Conservation (phyloP, 805 yeast genomes). For the Saccharomycopsis amapae region DNA sequence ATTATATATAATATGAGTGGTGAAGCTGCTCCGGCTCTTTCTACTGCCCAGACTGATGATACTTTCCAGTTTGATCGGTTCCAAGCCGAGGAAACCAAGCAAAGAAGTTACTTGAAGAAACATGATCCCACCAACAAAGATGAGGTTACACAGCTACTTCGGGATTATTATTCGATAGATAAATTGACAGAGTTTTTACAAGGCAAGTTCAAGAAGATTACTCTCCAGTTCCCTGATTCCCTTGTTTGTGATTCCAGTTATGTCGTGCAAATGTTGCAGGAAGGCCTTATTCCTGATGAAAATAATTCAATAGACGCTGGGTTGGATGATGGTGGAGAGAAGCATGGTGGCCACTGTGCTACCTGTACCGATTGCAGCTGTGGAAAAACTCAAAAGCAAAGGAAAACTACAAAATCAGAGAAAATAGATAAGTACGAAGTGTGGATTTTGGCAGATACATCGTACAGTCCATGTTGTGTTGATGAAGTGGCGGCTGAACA, state of each 20-base stretch:
- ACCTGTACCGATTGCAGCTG: conserved; percentile 7
- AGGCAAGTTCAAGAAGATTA: conserved; percentile 43
- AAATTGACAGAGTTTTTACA: conserved; percentile 37
- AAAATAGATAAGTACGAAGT: conserved; percentile 30
- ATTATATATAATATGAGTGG: not conserved
- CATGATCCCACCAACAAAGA: conserved; percentile 5
- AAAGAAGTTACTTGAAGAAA: conserved; percentile 10
- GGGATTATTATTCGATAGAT: conserved; percentile 48
- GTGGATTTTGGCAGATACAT: conserved; percentile 91
- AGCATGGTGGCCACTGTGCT: not conserved
- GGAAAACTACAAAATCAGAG: conserved; percentile 22
- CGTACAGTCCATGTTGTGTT: conserved; percentile 91
- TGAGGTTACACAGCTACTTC: conserved; percentile 26
- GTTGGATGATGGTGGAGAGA: not conserved
- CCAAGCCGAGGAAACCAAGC: conserved; percentile 18
- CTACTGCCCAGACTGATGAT: conserved; percentile 45
- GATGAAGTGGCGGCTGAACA: conserved; percentile 97
- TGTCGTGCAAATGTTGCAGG: conserved; percentile 50
- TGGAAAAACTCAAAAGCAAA: conserved; percentile 8
- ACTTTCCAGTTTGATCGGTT: conserved; percentile 35
- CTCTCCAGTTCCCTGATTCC: conserved; percentile 86
- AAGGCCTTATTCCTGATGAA: conserved; percentile 15
- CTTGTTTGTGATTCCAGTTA: conserved; percentile 73
- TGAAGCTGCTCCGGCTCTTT: conserved; percentile 36
- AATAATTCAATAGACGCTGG: conserved; percentile 1